A percentile compares a stretch with the other conserved stretches of the same genome.
Conservation (phyloP, 306 rosid genomes). For the Coriaria nepalensis region DNA sequence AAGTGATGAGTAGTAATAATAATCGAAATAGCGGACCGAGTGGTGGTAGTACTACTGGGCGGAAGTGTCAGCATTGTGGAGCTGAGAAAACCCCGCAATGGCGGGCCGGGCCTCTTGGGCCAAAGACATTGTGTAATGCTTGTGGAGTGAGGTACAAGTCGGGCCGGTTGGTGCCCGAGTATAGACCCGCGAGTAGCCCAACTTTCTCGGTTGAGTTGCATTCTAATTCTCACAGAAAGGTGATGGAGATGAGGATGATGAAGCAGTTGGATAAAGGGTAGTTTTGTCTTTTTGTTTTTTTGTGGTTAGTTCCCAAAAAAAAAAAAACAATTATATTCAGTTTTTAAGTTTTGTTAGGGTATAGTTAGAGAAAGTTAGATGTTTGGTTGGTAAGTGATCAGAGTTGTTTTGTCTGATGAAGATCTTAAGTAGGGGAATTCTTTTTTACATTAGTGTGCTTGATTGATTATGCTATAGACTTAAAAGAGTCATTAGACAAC, state of each 20-base stretch:
- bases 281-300: conserved; percentile 1
- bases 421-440: conserved; percentile 4
- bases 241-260: conserved; percentile 52
- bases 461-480: background rate
- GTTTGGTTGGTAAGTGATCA: conserved; percentile 10
- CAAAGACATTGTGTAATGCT: conserved; percentile 69
- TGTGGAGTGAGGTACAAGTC: conserved; percentile 66
- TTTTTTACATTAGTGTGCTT: conserved; percentile 4
- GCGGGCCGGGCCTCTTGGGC: conserved; percentile 67
- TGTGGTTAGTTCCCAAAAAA: conserved; percentile 10
- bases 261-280: conserved; percentile 34
- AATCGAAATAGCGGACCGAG: conserved; percentile 1
- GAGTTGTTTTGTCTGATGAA: conserved; percentile 12
- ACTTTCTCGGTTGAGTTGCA: conserved; percentile 41
- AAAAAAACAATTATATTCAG: background rate
- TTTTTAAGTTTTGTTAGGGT: no score
- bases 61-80: conserved; percentile 65
- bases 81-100: conserved; percentile 60
- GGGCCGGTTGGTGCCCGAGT: conserved; percentile 58
- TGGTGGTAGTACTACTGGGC: conserved; percentile 16
- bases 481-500: no score
- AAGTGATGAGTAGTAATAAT: no score
- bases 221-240: conserved; percentile 66
- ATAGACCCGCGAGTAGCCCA: conserved; percentile 69
- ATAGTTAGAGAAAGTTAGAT: background rate